Evolutionary conservation across 164 flowering plant species (phyloP).

Genomic region (Piper longum): DNA sequence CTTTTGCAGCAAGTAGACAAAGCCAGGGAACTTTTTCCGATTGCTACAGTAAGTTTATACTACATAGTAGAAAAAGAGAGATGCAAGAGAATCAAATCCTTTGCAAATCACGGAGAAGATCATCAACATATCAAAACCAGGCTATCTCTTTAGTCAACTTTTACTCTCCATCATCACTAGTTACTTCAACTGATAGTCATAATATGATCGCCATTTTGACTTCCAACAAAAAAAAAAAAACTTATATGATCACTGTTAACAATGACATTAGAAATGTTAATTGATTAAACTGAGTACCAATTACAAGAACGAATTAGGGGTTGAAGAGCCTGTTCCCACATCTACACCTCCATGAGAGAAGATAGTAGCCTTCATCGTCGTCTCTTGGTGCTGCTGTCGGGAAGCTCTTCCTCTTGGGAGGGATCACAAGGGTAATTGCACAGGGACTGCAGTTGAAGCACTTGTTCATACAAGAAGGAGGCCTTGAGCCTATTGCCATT

Average conservation of each 20-base stretch:
- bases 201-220: no score
- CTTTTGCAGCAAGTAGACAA: background rate
- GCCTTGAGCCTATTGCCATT: constrained; percentile 63
- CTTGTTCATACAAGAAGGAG: constrained; percentile 58
- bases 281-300: background rate
- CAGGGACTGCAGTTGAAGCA: constrained; percentile 72
- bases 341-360: constrained; percentile 69
- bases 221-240: no score
- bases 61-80: background rate
- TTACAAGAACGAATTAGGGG: constrained; percentile 3
- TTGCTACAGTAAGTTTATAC: background rate
- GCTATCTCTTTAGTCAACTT: background rate
- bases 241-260: background rate
- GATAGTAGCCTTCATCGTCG: constrained; percentile 53
- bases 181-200: no score
- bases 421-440: constrained; percentile 45
- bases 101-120: background rate
- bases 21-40: background rate
- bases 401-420: constrained; percentile 19
- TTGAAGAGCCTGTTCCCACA: constrained; percentile 35
- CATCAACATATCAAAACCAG: background rate
- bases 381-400: constrained; percentile 4
- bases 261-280: background rate
- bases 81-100: background rate
- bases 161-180: background rate